These are phyloP conservation scores for Coniochaeta sp. DNA, from an alignment of 2,329 filamentous ascomycete genomes.

Conservation along the genomic window DNA sequence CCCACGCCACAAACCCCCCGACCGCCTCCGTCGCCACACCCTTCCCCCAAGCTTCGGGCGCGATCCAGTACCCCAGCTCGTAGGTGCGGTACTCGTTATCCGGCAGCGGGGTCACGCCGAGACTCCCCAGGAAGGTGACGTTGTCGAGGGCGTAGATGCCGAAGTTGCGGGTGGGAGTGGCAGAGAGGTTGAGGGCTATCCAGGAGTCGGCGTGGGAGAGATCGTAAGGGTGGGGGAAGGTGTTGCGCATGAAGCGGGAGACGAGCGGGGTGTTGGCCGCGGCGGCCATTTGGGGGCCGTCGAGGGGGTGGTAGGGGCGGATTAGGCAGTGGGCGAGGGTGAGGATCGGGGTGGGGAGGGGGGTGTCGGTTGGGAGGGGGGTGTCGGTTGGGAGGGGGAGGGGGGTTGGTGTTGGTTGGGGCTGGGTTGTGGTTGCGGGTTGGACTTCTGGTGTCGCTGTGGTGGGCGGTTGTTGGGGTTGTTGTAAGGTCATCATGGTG, in stretches of 20 bases:
- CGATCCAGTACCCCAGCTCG: conserved; percentile 45
- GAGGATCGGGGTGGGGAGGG: too few species aligned
- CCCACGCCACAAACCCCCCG: conserved; percentile 32
- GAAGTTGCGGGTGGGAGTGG: conserved; percentile 23
- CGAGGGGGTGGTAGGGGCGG: conserved; percentile 30
- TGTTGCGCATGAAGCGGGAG: conserved; percentile 30
- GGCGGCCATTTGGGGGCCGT: conserved; percentile 26
- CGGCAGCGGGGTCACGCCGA: conserved; percentile 28
- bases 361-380: too few species aligned
- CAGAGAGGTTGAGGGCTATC: conserved; percentile 19
- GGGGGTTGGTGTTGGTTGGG: neutral
- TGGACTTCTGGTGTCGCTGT: neutral
- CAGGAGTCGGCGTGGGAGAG: conserved; percentile 29
- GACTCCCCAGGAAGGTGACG: conserved; percentile 29
- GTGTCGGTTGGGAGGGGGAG: conserved; percentile 5
- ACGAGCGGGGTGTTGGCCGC: conserved; percentile 32
- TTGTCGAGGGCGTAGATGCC: conserved; percentile 25
- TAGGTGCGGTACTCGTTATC: conserved; percentile 34
- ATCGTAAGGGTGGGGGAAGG: conserved; percentile 40
- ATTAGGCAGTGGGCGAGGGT: conserved; percentile 26
- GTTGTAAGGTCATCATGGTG: too few species aligned
- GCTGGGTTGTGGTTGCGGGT: neutral
- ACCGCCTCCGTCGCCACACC: conserved; percentile 36
- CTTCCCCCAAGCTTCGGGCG: conserved; percentile 33
- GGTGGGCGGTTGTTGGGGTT: neutral